Conservation (phyloP, 306 rosid genomes). For the Pyrus communis region DNA sequence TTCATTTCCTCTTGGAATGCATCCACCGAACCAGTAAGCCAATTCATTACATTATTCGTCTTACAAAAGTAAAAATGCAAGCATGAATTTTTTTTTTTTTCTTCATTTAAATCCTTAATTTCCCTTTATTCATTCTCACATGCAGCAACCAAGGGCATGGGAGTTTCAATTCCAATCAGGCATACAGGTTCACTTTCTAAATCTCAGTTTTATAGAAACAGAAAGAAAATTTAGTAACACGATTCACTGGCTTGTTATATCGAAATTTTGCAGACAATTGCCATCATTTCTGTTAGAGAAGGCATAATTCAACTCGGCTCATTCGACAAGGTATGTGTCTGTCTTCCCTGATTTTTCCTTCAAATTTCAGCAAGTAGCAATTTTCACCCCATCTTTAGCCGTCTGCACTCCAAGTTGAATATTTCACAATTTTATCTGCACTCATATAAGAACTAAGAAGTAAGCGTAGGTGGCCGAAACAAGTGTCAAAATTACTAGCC, state of each 20-base stretch:
- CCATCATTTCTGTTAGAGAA: slow-evolving; percentile 70
- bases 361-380: background rate
- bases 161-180: slow-evolving; percentile 78
- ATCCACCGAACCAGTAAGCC: slow-evolving; percentile 58
- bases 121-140: background rate
- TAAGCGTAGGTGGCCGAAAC: background rate
- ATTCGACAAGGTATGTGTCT: slow-evolving; percentile 48
- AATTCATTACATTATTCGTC: background rate
- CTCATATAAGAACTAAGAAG: too few relatives aligned
- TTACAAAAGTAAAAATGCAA: background rate
- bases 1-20: slow-evolving; percentile 66
- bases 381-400: background rate
- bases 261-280: slow-evolving; percentile 51
- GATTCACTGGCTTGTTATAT: background rate
- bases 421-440: background rate
- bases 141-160: slow-evolving; percentile 88
- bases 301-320: slow-evolving; percentile 88
- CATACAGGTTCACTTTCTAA: slow-evolving; percentile 52
- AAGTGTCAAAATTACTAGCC: background rate
- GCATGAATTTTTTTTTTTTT: background rate
- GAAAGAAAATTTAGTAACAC: background rate
- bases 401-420: background rate
- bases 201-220: background rate
- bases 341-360: slow-evolving; percentile 1
- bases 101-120: background rate